Base-by-base conservation (phyloP, 495 filamentous ascomycete species). In the Massariosphaeria phaeospora region DNA sequence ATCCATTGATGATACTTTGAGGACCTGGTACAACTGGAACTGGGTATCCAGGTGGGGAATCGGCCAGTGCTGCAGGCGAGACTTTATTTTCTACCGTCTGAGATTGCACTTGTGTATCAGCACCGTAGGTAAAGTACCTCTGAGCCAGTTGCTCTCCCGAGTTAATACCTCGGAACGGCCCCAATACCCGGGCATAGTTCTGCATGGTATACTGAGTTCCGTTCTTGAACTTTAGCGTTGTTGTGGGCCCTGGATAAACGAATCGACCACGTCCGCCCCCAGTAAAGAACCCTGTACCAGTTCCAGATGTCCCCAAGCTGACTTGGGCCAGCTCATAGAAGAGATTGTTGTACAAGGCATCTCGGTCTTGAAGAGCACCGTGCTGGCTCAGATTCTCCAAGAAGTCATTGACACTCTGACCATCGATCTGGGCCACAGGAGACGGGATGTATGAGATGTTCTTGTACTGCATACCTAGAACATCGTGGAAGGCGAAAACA, bases 31-130 rank as follows among this genome's bases (percentile, higher is more conserved):
- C 67, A 7, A 79, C 64, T 1, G 76, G 71, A 3, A 62, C 49
- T 5, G 79, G 79, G 59, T 80, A 82, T 10, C 79, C 79, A 25
- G 62, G 63, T 17, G 43, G 9, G 6, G 49, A 11, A n/a, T 27
- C 48, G n/a, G 39, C 25, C 21, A 42, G 21, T 17, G 13, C 31
- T 24, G 39, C n/a, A 9, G 40, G 2, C 11, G 48, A 40, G 17
- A 20, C 30, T 13, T 11, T 29, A 31, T 50, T 17, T 5, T 31
- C 12, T 11, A 11, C 2, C n/a, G n/a, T n/a, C 15, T 46, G 18
- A 7, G 29, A 12, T 24, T 27, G 18, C 1, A 20, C 31, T n/a
- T n/a, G n/a, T n/a, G 51, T 7, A 20, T 48, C 24, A 4, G 30
- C 9, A 17, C 43, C 49, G 29, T 36, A 63, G 29, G 38, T 45